Evolutionary conservation across 1,284 basidiomycete species (phyloP), one percentile per base, ranked within the genome.

Genomic region (Fomitopsis schrenkii): DNA sequence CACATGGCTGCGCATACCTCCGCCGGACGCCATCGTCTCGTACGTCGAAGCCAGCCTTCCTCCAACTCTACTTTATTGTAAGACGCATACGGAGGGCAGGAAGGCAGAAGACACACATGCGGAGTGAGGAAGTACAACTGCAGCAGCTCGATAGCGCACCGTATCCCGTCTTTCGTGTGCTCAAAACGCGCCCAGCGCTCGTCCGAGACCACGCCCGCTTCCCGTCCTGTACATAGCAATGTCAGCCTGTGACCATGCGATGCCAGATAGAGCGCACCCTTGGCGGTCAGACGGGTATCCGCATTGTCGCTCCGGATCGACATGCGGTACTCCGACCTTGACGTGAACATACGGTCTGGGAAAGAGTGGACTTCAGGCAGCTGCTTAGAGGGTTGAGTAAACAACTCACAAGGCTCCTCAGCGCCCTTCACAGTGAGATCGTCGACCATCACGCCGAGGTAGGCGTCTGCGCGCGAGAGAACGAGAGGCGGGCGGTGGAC

Each of bases 291-390:
- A 40, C 94, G 82, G 59, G 86, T 59, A 75, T 96, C 94, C 1
- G 94, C 94, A 65, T 97, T 96, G 75, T 97, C 94, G 57, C 91
- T 88, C 52, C 94, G 81, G 48, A 95, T 81, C 0, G 89, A 88
- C 83, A 97, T 87, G 33, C 94, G 84, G 70, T 94, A 97, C 70
- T 97, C 94, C 38, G 91, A 93, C 52, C 94, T 82, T 22, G 91
- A 91, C 0, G 94, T 96, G 72, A 96, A 96, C 93, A 96, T 95
- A 41, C 94, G 89, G 68, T 96, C 92, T 94, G 65, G 28, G 44
- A 36, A 19, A 55, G 28, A 33, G 45, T 30, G 4, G 30, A 17
- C 15, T 26, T 59, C 38, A 38, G 44, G 55, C 36, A 62, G 28
- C 8, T 17, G 54, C 4, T 33, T 14, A 52, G 10, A 15, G 59